Percentiles rank a stretch among this genome's conserved stretches.
Conservation (phyloP, 139 green algal species). For the Picochlorum sp. region DNA sequence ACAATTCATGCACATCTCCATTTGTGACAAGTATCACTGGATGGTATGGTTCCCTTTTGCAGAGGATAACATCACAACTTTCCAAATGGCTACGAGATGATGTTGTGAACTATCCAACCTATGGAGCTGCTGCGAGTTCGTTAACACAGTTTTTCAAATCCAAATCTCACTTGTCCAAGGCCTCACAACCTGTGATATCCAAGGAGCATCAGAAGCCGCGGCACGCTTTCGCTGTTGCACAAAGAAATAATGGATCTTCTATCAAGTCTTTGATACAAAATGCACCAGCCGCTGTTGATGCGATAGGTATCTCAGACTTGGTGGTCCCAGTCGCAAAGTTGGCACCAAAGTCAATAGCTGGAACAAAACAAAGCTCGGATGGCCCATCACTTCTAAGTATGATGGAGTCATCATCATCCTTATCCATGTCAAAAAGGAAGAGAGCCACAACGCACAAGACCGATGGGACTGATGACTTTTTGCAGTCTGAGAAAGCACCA, state of each 20-base stretch:
- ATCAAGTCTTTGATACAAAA: constrained; percentile 11
- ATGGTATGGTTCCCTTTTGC: neutral
- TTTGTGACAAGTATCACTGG: neutral
- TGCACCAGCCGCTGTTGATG: constrained; percentile 16
- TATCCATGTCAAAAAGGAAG: constrained; percentile 8
- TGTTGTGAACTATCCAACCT: constrained; percentile 43
- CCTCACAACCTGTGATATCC: no score
- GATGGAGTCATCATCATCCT: constrained; percentile 6
- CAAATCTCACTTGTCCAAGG: constrained; percentile 19
- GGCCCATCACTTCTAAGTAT: neutral
- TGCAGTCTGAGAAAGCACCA: neutral
- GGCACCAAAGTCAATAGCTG: neutral
- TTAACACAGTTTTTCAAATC: constrained; percentile 74
- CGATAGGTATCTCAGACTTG: constrained; percentile 11
- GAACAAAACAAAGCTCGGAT: neutral
- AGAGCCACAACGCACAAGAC: neutral
- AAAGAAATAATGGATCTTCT: no score
- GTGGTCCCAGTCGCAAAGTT: constrained; percentile 4
- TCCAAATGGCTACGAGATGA: constrained; percentile 65
- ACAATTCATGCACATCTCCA: no score
- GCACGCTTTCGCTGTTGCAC: no score
- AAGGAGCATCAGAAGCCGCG: no score
- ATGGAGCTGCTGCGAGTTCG: constrained; percentile 50
- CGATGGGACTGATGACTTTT: neutral
- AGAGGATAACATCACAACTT: constrained; percentile 41